These are phyloP conservation scores for Craspedostauros australis DNA, from an alignment of 108 stramenopile species.

Conservation along the genomic window DNA sequence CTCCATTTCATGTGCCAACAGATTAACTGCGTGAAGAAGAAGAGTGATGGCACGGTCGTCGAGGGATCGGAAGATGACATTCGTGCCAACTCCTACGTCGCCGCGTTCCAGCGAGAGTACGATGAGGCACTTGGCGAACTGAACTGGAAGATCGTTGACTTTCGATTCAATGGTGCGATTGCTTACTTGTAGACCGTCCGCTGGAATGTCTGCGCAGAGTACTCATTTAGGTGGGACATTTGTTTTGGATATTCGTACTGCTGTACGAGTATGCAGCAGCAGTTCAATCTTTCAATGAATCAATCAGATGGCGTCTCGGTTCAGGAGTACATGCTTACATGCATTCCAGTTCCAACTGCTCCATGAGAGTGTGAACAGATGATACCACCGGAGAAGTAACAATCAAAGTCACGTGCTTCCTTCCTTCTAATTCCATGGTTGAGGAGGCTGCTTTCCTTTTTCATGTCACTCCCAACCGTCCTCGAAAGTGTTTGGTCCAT, in stretches of 20 bases:
- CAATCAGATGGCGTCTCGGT: neutral
- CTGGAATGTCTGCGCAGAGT: neutral
- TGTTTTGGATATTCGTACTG: too few species aligned
- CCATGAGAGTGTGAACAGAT: too few species aligned
- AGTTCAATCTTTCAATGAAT: too few species aligned
- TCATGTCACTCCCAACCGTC: too few species aligned
- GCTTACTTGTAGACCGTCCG: conserved; percentile 29
- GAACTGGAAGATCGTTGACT: conserved; percentile 91
- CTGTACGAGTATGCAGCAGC: too few species aligned
- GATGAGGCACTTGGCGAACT: conserved; percentile 85
- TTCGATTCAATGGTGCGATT: conserved; percentile 58
- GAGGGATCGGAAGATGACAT: conserved; percentile 91
- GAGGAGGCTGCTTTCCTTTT: conserved; percentile 2
- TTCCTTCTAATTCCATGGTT: conserved; percentile 2
- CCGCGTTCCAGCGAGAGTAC: conserved; percentile 94
- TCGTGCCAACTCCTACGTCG: conserved; percentile 91
- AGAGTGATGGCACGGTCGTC: conserved; percentile 82
- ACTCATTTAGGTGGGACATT: neutral
- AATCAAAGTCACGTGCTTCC: neutral
- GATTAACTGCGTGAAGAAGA: conserved; percentile 96
- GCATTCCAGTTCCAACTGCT: too few species aligned
- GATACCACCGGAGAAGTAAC: neutral
- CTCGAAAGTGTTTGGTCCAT: too few species aligned
- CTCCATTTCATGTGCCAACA: conserved; percentile 97
- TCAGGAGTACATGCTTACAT: too few species aligned